A percentile compares a stretch with the other conserved stretches of the same genome.
Evolutionary conservation across 2,329 filamentous ascomycete species (phyloP).

Genomic region (Xylaria sp.): DNA sequence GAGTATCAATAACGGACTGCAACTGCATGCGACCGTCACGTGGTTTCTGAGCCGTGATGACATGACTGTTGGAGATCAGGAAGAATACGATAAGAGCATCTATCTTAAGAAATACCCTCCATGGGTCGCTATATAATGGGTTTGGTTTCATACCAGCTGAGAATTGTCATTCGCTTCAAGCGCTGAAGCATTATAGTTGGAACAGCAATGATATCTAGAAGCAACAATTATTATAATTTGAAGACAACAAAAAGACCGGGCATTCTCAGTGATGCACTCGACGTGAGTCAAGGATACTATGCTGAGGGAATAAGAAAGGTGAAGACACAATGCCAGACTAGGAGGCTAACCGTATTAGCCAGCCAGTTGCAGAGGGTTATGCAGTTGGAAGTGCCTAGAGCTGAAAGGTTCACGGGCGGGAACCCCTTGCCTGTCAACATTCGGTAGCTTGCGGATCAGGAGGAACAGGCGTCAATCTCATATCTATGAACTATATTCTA

Average conservation of each 20-base stretch:
- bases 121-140: conserved; percentile 15
- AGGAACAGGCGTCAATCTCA: neutral
- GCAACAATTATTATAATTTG: neutral
- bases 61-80: neutral
- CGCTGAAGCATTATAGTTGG: neutral
- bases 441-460: neutral
- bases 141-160: neutral
- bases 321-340: too few relatives aligned
- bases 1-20: conserved; percentile 28
- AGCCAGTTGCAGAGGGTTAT: neutral
- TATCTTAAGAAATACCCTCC: conserved; percentile 3
- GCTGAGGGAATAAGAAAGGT: too few relatives aligned
- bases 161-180: neutral
- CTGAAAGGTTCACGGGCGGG: too few relatives aligned
- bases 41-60: conserved; percentile 29
- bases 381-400: neutral
- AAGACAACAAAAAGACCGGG: neutral
- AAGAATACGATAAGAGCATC: neutral
- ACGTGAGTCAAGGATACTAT: too few relatives aligned
- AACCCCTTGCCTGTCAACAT: neutral
- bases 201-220: neutral
- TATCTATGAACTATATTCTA: neutral
- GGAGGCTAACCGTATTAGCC: too few relatives aligned
- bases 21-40: conserved; percentile 35
- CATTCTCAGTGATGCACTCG: too few relatives aligned